These are phyloP conservation scores for Carpinus fangiana DNA, from an alignment of 306 rosid species.

Conservation along the genomic window DNA sequence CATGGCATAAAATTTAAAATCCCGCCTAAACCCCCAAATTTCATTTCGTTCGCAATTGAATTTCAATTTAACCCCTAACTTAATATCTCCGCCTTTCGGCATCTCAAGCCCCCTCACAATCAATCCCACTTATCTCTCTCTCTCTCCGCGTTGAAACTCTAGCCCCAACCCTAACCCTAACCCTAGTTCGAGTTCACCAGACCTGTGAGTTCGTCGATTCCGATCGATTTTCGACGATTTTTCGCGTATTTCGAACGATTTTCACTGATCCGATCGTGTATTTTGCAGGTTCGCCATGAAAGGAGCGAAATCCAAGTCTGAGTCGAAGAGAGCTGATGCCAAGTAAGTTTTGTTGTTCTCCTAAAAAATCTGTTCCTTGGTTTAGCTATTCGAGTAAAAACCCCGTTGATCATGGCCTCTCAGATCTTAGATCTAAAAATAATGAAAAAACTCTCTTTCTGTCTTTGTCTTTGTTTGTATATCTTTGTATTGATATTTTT, in stretches of 20 bases:
- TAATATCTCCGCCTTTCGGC: constrained; percentile 47
- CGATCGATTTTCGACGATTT: not conserved
- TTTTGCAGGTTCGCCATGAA: constrained; percentile 67
- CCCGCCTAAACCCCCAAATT: constrained; percentile 85
- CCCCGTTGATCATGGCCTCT: not conserved
- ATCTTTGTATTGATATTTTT: not conserved
- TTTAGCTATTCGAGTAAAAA: not conserved
- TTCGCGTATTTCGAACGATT: constrained; percentile 8
- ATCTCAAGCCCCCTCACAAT: constrained; percentile 13
- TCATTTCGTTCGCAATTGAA: constrained; percentile 81
- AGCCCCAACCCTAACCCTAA: constrained; percentile 20
- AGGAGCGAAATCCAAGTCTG: constrained; percentile 66
- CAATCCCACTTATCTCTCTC: constrained; percentile 15
- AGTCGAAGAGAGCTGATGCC: constrained; percentile 62
- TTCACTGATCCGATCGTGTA: constrained; percentile 25
- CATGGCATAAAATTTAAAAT: constrained; percentile 72
- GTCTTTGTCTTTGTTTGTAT: not conserved
- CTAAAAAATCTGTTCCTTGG: not conserved
- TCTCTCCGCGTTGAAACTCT: constrained; percentile 41
- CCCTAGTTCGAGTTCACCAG: constrained; percentile 11
- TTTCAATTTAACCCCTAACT: constrained; percentile 62
- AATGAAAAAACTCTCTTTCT: not conserved
- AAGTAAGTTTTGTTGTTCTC: constrained; percentile 49
- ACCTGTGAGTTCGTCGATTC: constrained; percentile 25
- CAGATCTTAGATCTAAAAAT: constrained; percentile 45